A percentile compares a stretch with the other conserved stretches of the same genome.
These are phyloP conservation scores for Pseudopithomyces chartarum DNA, from an alignment of 2,329 filamentous ascomycete species.

Conservation along the genomic window DNA sequence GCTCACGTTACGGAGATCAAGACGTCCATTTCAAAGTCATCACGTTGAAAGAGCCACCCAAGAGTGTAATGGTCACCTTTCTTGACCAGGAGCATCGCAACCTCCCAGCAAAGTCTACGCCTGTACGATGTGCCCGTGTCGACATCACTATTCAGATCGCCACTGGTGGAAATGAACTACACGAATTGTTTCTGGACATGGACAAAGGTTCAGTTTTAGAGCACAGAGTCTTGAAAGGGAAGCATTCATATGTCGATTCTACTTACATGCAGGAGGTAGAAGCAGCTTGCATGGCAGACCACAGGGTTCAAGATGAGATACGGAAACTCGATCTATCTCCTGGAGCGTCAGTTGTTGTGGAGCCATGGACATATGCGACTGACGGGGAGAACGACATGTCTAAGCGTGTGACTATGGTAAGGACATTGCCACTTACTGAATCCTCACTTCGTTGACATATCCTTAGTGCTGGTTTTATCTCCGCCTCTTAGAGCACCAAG, in stretches of 20 bases:
- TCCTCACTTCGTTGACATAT: background rate
- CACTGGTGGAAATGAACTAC: constrained; percentile 20
- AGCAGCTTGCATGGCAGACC: constrained; percentile 52
- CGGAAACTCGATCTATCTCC: constrained; percentile 50
- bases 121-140: constrained; percentile 47
- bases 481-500: constrained; percentile 46
- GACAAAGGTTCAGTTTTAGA: constrained; percentile 18
- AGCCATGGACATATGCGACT: constrained; percentile 62
- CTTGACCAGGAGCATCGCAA: constrained; percentile 51
- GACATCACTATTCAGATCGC: constrained; percentile 28
- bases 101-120: constrained; percentile 29
- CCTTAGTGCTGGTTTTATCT: constrained; percentile 47
- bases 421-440: background rate
- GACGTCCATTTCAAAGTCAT: constrained; percentile 53
- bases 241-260: constrained; percentile 55
- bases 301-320: constrained; percentile 52
- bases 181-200: constrained; percentile 40
- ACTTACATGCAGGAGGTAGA: constrained; percentile 57
- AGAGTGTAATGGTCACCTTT: constrained; percentile 53
- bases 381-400: constrained; percentile 60
- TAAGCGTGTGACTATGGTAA: constrained; percentile 56
- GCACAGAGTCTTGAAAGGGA: constrained; percentile 45
- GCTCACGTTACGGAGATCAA: background rate
- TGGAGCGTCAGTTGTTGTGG: constrained; percentile 53
- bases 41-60: constrained; percentile 57